Evolutionary conservation across 345 rosid genomes (phyloP).

Genomic region (Populus euphratica): DNA sequence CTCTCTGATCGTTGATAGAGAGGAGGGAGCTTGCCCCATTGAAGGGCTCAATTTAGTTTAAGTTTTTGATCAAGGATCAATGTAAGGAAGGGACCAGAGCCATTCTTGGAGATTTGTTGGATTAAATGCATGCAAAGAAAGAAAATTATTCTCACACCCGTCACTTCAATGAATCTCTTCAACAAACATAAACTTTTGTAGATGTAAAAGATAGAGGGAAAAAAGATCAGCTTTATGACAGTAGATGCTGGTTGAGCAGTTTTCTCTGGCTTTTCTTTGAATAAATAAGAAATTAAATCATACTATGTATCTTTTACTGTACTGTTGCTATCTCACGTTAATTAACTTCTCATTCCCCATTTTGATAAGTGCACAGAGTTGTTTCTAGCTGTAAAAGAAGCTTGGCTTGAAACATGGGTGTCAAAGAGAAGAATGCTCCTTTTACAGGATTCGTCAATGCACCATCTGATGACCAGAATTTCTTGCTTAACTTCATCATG

Average conservation of each 20-base stretch:
- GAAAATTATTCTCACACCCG: neutral
- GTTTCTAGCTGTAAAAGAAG: neutral
- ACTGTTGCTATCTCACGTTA: neutral
- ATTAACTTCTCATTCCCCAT: neutral
- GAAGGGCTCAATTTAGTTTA: neutral
- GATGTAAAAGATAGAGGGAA: neutral
- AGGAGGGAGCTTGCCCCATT: neutral
- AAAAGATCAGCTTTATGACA: neutral
- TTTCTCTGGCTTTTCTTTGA: neutral
- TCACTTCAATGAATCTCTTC: neutral
- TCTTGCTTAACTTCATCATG: slow-evolving; percentile 58
- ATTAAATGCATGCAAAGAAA: neutral
- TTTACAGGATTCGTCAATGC: slow-evolving; percentile 5
- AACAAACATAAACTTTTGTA: neutral
- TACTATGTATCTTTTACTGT: neutral
- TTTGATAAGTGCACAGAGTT: neutral
- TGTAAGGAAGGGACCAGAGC: neutral
- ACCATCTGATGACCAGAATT: slow-evolving; percentile 35
- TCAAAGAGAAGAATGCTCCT: slow-evolving; percentile 20
- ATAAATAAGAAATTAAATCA: neutral
- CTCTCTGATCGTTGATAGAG: neutral
- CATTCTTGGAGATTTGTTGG: neutral
- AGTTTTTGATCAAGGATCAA: neutral
- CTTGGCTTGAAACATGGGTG: slow-evolving; percentile 17
- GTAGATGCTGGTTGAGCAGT: neutral